Evolutionary conservation across 495 filamentous ascomycete species (phyloP).

Genomic region (Aspergillus ostianus): DNA sequence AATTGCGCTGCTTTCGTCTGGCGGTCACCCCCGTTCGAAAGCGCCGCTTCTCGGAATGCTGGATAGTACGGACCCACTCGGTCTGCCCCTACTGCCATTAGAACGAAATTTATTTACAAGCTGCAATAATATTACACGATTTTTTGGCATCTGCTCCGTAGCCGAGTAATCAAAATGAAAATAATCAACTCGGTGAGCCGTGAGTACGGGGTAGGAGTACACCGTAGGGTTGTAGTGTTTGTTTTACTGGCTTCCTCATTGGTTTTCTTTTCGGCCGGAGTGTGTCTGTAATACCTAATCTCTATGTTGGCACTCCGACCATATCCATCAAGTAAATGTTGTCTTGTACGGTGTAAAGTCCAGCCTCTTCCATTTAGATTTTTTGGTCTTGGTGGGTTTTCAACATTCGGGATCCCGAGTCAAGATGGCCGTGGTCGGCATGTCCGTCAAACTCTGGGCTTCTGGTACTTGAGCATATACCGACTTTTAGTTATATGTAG

Average conservation of each 20-base stretch:
- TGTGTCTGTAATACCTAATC: too few species aligned
- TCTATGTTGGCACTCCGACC: not conserved
- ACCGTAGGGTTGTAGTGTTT: not conserved
- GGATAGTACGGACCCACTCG: constrained; percentile 22
- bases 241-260: not conserved
- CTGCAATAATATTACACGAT: constrained; percentile 15
- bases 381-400: too few species aligned
- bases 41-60: constrained; percentile 33
- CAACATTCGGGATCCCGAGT: too few species aligned
- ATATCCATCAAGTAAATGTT: not conserved
- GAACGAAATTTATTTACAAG: constrained; percentile 31
- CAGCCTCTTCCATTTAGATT: too few species aligned
- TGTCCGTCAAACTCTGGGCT: too few species aligned
- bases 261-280: not conserved
- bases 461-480: too few species aligned
- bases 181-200: not conserved
- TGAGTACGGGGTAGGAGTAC: not conserved
- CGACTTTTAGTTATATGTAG: too few species aligned
- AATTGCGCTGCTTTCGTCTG: constrained; percentile 29
- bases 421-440: too few species aligned
- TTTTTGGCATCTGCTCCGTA: not conserved
- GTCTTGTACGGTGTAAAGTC: too few species aligned
- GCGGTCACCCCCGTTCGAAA: constrained; percentile 24
- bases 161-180: not conserved
- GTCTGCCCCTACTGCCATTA: constrained; percentile 14